phyloP scores from a whole-genome alignment of 768 basidiomycete genomes.

The Naganishia kalamii region DNA sequence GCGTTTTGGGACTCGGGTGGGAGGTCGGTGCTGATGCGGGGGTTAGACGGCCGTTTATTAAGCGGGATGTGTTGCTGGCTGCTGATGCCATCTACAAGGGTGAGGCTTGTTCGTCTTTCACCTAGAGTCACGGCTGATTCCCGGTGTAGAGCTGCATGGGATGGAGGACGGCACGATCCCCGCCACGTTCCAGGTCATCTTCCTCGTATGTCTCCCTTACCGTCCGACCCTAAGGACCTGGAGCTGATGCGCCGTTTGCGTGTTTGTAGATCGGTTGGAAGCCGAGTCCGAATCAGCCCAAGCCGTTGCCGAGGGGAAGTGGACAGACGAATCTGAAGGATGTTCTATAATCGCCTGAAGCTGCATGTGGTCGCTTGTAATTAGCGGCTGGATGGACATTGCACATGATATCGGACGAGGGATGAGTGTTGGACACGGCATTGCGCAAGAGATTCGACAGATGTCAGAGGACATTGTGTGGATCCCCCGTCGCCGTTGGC shows the following conservation, averaged over 20 bases:
- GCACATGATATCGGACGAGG: too few species aligned
- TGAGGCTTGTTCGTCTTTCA: constrained; percentile 38
- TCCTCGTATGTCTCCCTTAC: constrained; percentile 57
- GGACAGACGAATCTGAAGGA: constrained; percentile 61
- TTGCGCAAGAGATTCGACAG: too few species aligned
- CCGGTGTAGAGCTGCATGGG: constrained; percentile 66
- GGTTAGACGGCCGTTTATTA: constrained; percentile 60
- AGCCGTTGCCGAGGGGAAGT: constrained; percentile 61
- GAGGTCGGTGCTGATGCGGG: not conserved
- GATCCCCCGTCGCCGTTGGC: too few species aligned
- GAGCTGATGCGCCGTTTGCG: not conserved
- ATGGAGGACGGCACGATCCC: constrained; percentile 75
- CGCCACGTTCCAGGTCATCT: constrained; percentile 94
- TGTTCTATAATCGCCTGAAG: too few species aligned
- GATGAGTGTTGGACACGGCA: too few species aligned
- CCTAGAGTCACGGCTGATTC: not conserved
- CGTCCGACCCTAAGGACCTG: not conserved
- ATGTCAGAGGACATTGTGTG: too few species aligned
- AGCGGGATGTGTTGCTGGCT: constrained; percentile 79
- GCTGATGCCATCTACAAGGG: constrained; percentile 92
- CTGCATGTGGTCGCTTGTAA: too few species aligned
- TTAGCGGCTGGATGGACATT: too few species aligned
- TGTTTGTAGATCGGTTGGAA: constrained; percentile 71
- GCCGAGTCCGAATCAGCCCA: constrained; percentile 61
- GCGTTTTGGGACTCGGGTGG: constrained; percentile 51